These are phyloP conservation scores for Pseudocercospora fijiensis DNA, from an alignment of 2,329 filamentous ascomycete species.

Conservation along the genomic window DNA sequence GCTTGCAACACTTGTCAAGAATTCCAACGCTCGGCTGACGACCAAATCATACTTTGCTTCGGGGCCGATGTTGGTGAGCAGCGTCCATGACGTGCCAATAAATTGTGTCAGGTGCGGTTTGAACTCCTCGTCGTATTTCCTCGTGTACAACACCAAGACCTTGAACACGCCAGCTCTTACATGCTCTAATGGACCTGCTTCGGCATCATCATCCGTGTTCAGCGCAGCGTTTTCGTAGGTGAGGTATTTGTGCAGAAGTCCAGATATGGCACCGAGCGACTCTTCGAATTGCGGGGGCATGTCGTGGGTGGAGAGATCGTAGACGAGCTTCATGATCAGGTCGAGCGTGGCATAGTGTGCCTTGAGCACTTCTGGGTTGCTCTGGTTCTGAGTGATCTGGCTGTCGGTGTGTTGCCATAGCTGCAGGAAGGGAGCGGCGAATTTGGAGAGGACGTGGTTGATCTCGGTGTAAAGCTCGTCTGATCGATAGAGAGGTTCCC, in stretches of 20 bases:
- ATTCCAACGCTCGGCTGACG: slow-evolving; percentile 91
- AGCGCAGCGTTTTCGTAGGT: slow-evolving; percentile 82
- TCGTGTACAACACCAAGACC: slow-evolving; percentile 80
- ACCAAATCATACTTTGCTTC: slow-evolving; percentile 93
- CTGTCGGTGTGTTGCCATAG: slow-evolving; percentile 73
- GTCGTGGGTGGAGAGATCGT: slow-evolving; percentile 96
- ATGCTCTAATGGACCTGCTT: slow-evolving; percentile 78
- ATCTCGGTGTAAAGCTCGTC: slow-evolving; percentile 93
- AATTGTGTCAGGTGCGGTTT: slow-evolving; percentile 76
- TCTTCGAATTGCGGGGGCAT: slow-evolving; percentile 93
- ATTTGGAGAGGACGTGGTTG: slow-evolving; percentile 87
- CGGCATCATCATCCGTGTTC: slow-evolving; percentile 82
- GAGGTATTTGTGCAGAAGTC: slow-evolving; percentile 87
- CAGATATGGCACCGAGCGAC: slow-evolving; percentile 72
- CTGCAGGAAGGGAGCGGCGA: slow-evolving; percentile 77
- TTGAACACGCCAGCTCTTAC: slow-evolving; percentile 95
- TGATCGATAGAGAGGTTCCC: slow-evolving; percentile 90
- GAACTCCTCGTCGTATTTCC: slow-evolving; percentile 96
- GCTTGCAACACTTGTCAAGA: slow-evolving; percentile 83
- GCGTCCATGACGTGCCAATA: slow-evolving; percentile 84
- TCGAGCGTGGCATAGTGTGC: slow-evolving; percentile 83
- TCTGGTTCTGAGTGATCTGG: slow-evolving; percentile 69
- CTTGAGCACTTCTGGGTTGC: slow-evolving; percentile 71
- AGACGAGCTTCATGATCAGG: slow-evolving; percentile 85
- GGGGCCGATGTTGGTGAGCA: slow-evolving; percentile 80